phyloP scores from a whole-genome alignment of 495 filamentous ascomycete species.

The Aspergillus ostianus region DNA sequence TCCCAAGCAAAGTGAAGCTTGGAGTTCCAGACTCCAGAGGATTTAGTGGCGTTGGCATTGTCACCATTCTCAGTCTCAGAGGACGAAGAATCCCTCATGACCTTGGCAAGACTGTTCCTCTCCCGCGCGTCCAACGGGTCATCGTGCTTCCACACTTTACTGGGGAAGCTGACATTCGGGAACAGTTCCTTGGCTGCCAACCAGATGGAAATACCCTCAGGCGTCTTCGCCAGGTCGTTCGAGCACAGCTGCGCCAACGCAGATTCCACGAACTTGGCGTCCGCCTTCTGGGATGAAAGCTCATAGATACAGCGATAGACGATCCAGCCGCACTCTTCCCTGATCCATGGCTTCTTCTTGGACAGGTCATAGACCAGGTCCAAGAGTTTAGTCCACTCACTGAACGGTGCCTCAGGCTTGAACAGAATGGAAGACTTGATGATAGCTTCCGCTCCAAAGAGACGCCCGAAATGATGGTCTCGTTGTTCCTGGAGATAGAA shows the following conservation, averaged over 20 bases:
- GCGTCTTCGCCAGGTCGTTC: slow-evolving; percentile 66
- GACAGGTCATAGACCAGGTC: slow-evolving; percentile 55
- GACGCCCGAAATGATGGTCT: slow-evolving; percentile 77
- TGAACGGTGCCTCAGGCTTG: slow-evolving; percentile 39
- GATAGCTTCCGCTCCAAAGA: slow-evolving; percentile 85
- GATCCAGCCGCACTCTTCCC: slow-evolving; percentile 81
- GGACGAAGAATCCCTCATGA: slow-evolving; percentile 73
- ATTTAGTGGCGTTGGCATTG: slow-evolving; percentile 45
- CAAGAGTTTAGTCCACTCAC: slow-evolving; percentile 60
- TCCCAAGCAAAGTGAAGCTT: slow-evolving; percentile 89
- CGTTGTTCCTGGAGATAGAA: slow-evolving; percentile 64
- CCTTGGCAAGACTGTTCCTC: slow-evolving; percentile 60
- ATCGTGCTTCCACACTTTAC: slow-evolving; percentile 68
- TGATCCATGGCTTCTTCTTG: slow-evolving; percentile 77
- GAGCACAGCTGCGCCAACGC: slow-evolving; percentile 62
- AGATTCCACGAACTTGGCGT: slow-evolving; percentile 49
- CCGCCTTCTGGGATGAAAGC: slow-evolving; percentile 36
- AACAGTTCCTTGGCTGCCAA: slow-evolving; percentile 62
- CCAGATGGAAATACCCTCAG: slow-evolving; percentile 90
- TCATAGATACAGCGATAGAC: slow-evolving; percentile 49
- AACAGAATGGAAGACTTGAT: slow-evolving; percentile 75
- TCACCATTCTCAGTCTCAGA: slow-evolving; percentile 47
- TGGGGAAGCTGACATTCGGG: slow-evolving; percentile 60
- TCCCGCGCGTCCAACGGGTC: slow-evolving; percentile 66
- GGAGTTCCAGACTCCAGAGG: slow-evolving; percentile 72